Conservation (phyloP, 768 basidiomycete genomes). For the Fomitopsis pulvina region DNA sequence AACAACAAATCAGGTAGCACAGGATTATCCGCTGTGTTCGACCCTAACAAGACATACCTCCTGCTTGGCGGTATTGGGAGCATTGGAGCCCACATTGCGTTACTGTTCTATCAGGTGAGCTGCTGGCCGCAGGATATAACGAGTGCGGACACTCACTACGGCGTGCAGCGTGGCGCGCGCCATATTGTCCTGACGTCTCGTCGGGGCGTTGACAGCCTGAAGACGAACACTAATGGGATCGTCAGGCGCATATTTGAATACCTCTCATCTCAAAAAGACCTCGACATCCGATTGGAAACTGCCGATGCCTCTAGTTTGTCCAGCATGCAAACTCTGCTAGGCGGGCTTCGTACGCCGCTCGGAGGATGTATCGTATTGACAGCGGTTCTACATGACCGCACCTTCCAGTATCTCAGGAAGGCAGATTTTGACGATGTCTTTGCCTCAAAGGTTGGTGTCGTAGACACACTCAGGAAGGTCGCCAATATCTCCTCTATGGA, state of each 20-base stretch:
- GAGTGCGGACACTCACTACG: background rate
- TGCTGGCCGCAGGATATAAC: background rate
- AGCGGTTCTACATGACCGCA: conserved; percentile 5
- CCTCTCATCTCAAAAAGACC: conserved; percentile 1
- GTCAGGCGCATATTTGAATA: conserved; percentile 7
- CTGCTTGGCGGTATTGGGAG: conserved; percentile 34
- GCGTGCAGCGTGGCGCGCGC: conserved; percentile 20
- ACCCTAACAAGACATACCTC: conserved; percentile 27
- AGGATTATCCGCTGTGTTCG: too few relatives aligned
- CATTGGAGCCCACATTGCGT: conserved; percentile 30
- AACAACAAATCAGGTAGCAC: too few relatives aligned
- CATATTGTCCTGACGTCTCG: conserved; percentile 16
- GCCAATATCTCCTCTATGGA: conserved; percentile 6
- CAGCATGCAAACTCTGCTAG: conserved; percentile 1
- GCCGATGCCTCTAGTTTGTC: conserved; percentile 3
- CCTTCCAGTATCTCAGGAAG: conserved; percentile 9
- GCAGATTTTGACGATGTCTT: conserved; percentile 6
- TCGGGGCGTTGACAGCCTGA: conserved; percentile 3
- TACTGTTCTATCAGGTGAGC: conserved; percentile 35
- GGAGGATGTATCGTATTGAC: conserved; percentile 15
- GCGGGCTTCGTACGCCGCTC: conserved; percentile 4
- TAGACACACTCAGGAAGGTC: conserved; percentile 2
- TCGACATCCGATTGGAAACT: conserved; percentile 4
- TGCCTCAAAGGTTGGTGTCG: conserved; percentile 7
- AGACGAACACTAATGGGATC: background rate